Base-by-base conservation (phyloP, 768 basidiomycete species). In the Hirschioporus abietinus region DNA sequence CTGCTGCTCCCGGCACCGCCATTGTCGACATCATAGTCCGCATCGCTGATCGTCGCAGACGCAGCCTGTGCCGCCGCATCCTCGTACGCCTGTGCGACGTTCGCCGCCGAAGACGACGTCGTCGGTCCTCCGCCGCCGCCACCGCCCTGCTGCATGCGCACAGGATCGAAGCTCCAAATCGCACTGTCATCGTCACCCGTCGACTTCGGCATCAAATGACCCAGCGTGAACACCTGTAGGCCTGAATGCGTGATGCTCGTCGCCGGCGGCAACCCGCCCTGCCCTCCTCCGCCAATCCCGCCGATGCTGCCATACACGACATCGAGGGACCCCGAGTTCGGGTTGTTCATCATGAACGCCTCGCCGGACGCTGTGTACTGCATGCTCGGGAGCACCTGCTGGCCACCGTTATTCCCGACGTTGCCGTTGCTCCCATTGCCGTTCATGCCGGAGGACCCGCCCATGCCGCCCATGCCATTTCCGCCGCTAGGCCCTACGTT, bases 191-290 rank as follows among this genome's bases (percentile, higher is more conserved):
- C 85, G 24, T 82, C 83, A 64, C 78, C 73, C 58, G 76, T 76
- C 67, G 81, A 80, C 66, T 84, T 78, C 17, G 91, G 91, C 69
- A 92, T 79, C 25, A 92, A 77, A 74, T 92, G 91, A 0, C 91
- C 91, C 3, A 93, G 84, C 0, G 92, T 93, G 73, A 91, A 91
- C 64, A 92, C 90, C 74, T 91, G 89, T 64, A 93, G 75, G 3
- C 89, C 91, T 71, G 89, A 85, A 67, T 91, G 88, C 58, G 71
- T 59, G 62, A 66, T 66, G 23, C 67, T 69, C 23, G 68, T 70
- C 35, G 77, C 74, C 60, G 68, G 64, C 35, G 74, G 76, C 0
- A 71, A 69, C 30, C 30, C 30, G 3, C 76, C 76, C 72, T 72
- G 74, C 60, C 30, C 24, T 26, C 25, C 42, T 52, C 42, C 42